phyloP scores from a whole-genome alignment of 1,284 basidiomycete species.

The Takashimella koratensis region DNA sequence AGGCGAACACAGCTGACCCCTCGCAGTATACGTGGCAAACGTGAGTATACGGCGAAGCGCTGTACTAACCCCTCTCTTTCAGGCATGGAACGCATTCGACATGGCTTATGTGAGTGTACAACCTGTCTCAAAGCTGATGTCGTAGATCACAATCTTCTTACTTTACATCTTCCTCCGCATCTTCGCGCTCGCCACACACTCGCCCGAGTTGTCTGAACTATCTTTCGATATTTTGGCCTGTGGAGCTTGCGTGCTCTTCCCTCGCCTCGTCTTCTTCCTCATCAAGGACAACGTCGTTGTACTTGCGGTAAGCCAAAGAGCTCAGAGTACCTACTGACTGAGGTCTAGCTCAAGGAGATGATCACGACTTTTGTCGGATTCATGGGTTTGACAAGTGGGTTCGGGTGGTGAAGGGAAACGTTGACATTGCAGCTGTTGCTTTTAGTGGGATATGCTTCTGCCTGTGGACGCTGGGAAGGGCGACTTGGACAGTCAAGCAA shows the following conservation, averaged over 20 bases:
- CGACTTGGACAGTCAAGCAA: constrained; percentile 62
- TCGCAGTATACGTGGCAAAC: constrained; percentile 72
- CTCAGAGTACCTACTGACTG: neutral
- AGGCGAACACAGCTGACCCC: constrained; percentile 5
- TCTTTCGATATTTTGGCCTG: constrained; percentile 80
- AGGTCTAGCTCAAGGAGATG: constrained; percentile 61
- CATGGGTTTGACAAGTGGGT: constrained; percentile 65
- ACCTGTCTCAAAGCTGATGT: constrained; percentile 7
- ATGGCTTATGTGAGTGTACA: constrained; percentile 57
- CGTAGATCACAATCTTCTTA: constrained; percentile 61
- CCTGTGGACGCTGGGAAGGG: constrained; percentile 68
- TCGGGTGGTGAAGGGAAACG: neutral
- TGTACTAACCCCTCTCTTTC: constrained; percentile 46
- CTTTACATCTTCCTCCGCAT: constrained; percentile 65
- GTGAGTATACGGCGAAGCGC: constrained; percentile 52
- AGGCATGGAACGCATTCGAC: constrained; percentile 83
- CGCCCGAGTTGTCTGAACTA: constrained; percentile 60
- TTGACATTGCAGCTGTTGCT: constrained; percentile 35
- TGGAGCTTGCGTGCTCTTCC: constrained; percentile 81
- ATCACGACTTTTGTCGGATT: constrained; percentile 74
- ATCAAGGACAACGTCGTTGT: constrained; percentile 79
- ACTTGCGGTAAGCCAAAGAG: constrained; percentile 56
- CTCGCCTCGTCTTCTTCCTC: constrained; percentile 79
- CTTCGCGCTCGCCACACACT: constrained; percentile 58
- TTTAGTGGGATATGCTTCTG: constrained; percentile 85